Percentiles rank a stretch among this genome's conserved stretches.
These are phyloP conservation scores for Tuber aestivum DNA, from an alignment of 495 filamentous ascomycete genomes.

Conservation along the genomic window DNA sequence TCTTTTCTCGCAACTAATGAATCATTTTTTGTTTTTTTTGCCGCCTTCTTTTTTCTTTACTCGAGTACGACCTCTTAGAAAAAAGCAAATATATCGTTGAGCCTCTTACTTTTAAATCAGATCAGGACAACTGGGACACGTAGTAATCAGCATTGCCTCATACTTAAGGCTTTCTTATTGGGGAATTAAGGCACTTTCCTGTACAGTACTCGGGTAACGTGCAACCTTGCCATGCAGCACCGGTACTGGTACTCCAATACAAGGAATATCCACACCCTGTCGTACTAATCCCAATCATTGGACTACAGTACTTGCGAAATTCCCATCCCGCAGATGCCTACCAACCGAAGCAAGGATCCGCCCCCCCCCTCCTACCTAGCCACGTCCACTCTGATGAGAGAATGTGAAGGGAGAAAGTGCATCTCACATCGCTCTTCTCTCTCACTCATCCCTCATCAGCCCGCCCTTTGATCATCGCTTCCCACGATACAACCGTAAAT, in stretches of 20 bases:
- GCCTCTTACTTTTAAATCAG: background rate
- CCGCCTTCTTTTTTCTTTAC: background rate
- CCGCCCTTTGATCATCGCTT: background rate
- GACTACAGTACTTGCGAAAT: background rate
- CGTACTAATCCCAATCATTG: background rate
- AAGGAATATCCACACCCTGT: background rate
- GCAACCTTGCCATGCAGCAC: background rate
- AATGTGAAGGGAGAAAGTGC: background rate
- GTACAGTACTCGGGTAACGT: background rate
- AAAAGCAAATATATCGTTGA: background rate
- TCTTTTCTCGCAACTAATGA: background rate
- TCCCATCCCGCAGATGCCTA: background rate
- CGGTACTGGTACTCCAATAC: background rate
- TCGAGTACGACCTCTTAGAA: background rate
- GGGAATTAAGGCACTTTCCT: background rate
- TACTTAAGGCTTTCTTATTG: background rate
- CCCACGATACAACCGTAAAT: background rate
- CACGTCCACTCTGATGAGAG: background rate
- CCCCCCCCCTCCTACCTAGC: background rate
- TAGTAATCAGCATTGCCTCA: background rate
- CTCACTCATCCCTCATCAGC: background rate
- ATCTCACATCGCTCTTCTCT: background rate
- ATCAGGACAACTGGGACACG: background rate
- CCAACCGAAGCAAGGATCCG: background rate
- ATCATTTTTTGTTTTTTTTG: background rate